Conservation (phyloP, 768 basidiomycete genomes). For the Tephrocybe sp. region DNA sequence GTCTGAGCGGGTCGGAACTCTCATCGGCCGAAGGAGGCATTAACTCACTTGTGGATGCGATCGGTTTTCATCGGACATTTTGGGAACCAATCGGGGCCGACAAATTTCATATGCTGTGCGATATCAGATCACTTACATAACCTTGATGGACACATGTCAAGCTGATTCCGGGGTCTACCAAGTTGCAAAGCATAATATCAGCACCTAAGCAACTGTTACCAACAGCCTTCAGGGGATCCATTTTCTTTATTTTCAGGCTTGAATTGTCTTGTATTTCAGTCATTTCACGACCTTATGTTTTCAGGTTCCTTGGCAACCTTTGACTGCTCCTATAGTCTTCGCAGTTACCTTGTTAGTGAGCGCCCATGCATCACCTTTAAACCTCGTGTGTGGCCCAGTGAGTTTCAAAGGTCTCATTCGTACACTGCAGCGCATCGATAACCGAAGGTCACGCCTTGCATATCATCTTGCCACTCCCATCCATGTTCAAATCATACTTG, state of each 20-base stretch:
- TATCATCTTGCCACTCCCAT: neutral
- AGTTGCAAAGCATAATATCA: too few species aligned
- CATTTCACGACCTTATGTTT: neutral
- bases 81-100: conserved; percentile 13
- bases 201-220: neutral
- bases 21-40: conserved; percentile 13
- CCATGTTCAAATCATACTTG: conserved; percentile 2
- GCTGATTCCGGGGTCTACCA: too few species aligned
- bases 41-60: neutral
- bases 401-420: neutral
- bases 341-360: conserved; percentile 3
- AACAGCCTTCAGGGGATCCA: conserved; percentile 1
- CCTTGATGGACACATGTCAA: too few species aligned
- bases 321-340: neutral
- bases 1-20: conserved; percentile 3
- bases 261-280: neutral
- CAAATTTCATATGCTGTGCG: conserved; percentile 1
- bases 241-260: conserved; percentile 1
- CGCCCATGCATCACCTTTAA: neutral
- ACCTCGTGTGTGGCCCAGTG: conserved; percentile 2
- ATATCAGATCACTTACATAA: too few species aligned
- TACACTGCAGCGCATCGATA: conserved; percentile 2
- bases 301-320: neutral
- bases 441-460: neutral
- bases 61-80: conserved; percentile 11